Conservation (phyloP, 2,329 filamentous ascomycete species). For the Trichocomaceae sp. region DNA sequence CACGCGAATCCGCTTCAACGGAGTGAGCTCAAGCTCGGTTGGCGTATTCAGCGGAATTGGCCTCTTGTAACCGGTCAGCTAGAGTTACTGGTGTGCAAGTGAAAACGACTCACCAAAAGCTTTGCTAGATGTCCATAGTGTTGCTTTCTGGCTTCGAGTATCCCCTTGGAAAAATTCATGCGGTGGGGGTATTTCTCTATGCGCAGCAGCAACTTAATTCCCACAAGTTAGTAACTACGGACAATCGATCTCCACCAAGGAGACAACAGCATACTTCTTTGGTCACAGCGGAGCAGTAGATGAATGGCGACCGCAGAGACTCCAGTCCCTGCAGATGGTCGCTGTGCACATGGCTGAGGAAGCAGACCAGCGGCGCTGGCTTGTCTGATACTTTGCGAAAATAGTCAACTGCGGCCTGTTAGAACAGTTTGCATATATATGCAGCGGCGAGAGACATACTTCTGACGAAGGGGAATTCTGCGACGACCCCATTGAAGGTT, state of each 20-base stretch:
- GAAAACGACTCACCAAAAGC: slow-evolving; percentile 48
- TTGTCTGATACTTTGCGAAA: slow-evolving; percentile 56
- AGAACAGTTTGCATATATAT: too few species aligned
- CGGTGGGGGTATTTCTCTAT: slow-evolving; percentile 74
- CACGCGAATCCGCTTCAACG: slow-evolving; percentile 63
- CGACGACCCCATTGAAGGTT: slow-evolving; percentile 64
- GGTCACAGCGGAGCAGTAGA: slow-evolving; percentile 85
- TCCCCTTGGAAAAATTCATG: slow-evolving; percentile 71
- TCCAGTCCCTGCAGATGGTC: slow-evolving; percentile 82
- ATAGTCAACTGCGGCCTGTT: slow-evolving; percentile 59
- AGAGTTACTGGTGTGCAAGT: not conserved
- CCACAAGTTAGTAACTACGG: slow-evolving; percentile 4
- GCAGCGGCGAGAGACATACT: slow-evolving; percentile 40
- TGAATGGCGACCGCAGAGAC: slow-evolving; percentile 66
- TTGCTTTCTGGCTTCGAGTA: slow-evolving; percentile 66
- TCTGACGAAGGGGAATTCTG: slow-evolving; percentile 72
- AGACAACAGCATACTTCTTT: slow-evolving; percentile 49
- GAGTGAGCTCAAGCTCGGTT: slow-evolving; percentile 65
- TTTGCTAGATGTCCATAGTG: slow-evolving; percentile 70
- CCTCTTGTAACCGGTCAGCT: slow-evolving; percentile 46
- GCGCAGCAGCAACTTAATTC: slow-evolving; percentile 58
- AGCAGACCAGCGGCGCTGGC: slow-evolving; percentile 68
- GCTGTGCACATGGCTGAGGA: slow-evolving; percentile 87
- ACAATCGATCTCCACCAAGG: not conserved
- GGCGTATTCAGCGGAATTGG: slow-evolving; percentile 76